Base-by-base conservation (phyloP, 257 asterid genomes). In the Solanum clarkiae region DNA sequence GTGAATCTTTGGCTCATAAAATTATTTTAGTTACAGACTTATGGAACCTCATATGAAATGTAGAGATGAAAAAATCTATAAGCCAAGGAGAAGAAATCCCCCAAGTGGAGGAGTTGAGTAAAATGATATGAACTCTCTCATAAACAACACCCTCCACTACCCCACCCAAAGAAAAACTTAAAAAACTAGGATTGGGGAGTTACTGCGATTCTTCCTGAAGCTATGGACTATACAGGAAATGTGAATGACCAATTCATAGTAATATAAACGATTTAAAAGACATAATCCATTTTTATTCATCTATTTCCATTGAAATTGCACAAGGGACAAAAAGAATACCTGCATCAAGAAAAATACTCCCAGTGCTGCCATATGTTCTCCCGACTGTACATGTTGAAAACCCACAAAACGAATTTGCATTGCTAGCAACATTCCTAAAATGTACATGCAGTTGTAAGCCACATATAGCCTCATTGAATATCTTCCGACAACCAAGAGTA, bases 321-420 rank as follows among this genome's bases (percentile, higher is more conserved):
- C 59, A 83, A 42, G 81, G 71, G 54, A 36, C 40, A 81, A 18
- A 85, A 66, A 15, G 49, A 29, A 26, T 90, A 94, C 98, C 99
- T 95, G 99, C 92, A 95, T 88, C 92, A 97, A 92, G 98, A 97
- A 97, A 91, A 97, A 97, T 81, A 95, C 97, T 69, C 99, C 99
- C 98, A 97, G 95, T 57, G 99, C 98, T n/a, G 98, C 99, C 99
- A 95, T 97, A 92, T 97, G 98, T 87, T 97, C 98, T 83, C 99
- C 99, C 44, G 98, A 97, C 89, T 95, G 99, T 82, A 97, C 99
- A 86, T 97, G 99, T 88, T 97, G 99, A 88, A 97, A 97, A 65
- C 99, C 99, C 81, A 97, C 98, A 89, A 97, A 97, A 54, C 98
- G 97, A 62, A 97, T 97, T 90, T 97, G 99, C 99, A 97, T 97